These are phyloP conservation scores for Kuraishia piskuri DNA, from an alignment of 805 yeast species.

Conservation along the genomic window DNA sequence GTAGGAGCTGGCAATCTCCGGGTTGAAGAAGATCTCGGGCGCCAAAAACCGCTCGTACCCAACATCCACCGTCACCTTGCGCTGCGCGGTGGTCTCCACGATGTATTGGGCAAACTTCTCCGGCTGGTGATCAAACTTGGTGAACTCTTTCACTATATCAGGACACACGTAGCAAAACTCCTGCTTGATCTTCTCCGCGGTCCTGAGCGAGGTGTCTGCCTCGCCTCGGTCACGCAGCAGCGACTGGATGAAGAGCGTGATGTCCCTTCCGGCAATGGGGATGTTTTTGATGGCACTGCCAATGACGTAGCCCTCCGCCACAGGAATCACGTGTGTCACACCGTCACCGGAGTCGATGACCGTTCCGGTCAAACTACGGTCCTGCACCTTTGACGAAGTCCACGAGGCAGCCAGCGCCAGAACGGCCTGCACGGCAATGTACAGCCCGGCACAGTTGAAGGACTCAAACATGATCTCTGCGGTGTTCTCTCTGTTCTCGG, in stretches of 20 bases:
- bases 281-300: slow-evolving; percentile 96
- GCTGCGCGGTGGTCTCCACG: slow-evolving; percentile 66
- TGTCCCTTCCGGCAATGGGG: slow-evolving; percentile 98
- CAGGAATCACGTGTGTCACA: slow-evolving; percentile 98
- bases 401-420: slow-evolving; percentile 97
- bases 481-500: slow-evolving; percentile 96
- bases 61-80: slow-evolving; percentile 69
- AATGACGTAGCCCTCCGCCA: slow-evolving; percentile 97
- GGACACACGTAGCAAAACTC: slow-evolving; percentile 97
- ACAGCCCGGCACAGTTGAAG: slow-evolving; percentile 96
- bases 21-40: slow-evolving; percentile 98
- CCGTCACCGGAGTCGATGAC: slow-evolving; percentile 99
- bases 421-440: slow-evolving; percentile 98
- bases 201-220: slow-evolving; percentile 82
- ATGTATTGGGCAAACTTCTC: slow-evolving; percentile 89
- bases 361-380: slow-evolving; percentile 94
- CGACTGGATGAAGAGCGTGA: slow-evolving; percentile 87
- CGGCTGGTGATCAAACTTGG: slow-evolving; percentile 88
- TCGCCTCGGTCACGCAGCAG: slow-evolving; percentile 96
- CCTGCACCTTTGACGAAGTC: slow-evolving; percentile 94
- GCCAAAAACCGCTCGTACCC: slow-evolving; percentile 98
- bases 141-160: slow-evolving; percentile 93
- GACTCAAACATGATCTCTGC: slow-evolving; percentile 99
- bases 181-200: slow-evolving; percentile 96
- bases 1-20: slow-evolving; percentile 93